Evolutionary conservation across 768 basidiomycete genomes (phyloP), one percentile per base, ranked within the genome.

Genomic region (Russula ochroleuca): DNA sequence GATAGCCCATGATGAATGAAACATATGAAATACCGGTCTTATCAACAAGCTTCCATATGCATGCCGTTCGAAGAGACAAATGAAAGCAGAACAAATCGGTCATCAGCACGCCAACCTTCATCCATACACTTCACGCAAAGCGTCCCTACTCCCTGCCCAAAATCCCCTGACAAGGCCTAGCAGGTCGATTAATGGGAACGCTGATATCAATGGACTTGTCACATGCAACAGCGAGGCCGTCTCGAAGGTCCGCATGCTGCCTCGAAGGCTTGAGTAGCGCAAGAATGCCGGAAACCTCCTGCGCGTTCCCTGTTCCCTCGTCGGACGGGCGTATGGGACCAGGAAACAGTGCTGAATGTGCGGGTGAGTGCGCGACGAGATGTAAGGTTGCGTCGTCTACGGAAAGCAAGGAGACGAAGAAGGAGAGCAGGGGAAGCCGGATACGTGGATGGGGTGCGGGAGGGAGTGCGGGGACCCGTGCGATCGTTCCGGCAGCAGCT

Each of bases 321-420:
- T 41, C 57, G 28, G 52, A 40, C 7, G 49, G n/a, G n/a, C 11
- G 8, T 5, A 48, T 10, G 9, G 62, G 40, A 21, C 55, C 56
- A 57, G 50, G 57, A 58, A 63, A 58, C 40, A 52, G 17, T 10
- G 23, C 25, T 17, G 50, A 58, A 37, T 58, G 33, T 51, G 62
- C 4, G 14, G 21, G 43, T 25, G 50, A n/a, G 40, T 52, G 51
- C 19, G 51, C 15, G 23, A 61, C 23, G 21, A 60, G 59, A 38
- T 53, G 41, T 17, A 45, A 43, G 50, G 50, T 60, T 40, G 28
- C 11, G 5, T 58, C 57, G 33, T 63, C 56, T 37, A 58, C 23
- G 25, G 57, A 58, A 28, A 63, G 50, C 23, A 63, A 41, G 33
- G 62, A 43, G 17, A n/a, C 41, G 15, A 52, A 23, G 38, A 40